Conservation (phyloP, 129 eudicot species). For the Lactuca saligna region DNA sequence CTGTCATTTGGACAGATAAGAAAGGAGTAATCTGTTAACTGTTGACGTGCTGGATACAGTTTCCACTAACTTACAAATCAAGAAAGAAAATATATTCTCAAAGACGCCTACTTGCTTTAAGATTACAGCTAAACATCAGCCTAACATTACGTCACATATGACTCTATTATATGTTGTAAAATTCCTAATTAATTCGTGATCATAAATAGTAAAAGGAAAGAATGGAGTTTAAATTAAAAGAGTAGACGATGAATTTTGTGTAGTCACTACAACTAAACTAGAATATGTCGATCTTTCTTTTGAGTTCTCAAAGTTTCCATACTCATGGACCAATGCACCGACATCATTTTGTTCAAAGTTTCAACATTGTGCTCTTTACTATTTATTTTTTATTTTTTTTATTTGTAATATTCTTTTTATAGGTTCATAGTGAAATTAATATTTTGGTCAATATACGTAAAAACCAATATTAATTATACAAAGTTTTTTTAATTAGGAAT, state of each 20-base stretch:
- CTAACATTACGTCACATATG: not conserved
- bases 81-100: constrained; percentile 2
- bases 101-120: not conserved
- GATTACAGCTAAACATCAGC: not conserved
- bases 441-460: too few relatives aligned
- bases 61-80: constrained; percentile 14
- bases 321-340: not conserved
- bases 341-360: not conserved
- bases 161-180: not conserved
- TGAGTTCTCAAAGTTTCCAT: not conserved
- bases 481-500: too few relatives aligned
- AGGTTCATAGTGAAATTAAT: too few relatives aligned
- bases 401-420: too few relatives aligned
- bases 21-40: constrained; percentile 6
- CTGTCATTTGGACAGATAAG: constrained; percentile 14
- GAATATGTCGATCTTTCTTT: not conserved
- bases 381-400: too few relatives aligned
- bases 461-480: too few relatives aligned
- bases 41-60: constrained; percentile 24
- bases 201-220: too few relatives aligned
- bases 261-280: not conserved
- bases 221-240: not conserved
- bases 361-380: too few relatives aligned
- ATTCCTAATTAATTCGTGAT: not conserved
- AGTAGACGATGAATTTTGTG: not conserved